Percentiles rank a stretch among this genome's conserved stretches.
Conservation (phyloP, 2,329 filamentous ascomycete genomes). For the Sporothrix pallida region DNA sequence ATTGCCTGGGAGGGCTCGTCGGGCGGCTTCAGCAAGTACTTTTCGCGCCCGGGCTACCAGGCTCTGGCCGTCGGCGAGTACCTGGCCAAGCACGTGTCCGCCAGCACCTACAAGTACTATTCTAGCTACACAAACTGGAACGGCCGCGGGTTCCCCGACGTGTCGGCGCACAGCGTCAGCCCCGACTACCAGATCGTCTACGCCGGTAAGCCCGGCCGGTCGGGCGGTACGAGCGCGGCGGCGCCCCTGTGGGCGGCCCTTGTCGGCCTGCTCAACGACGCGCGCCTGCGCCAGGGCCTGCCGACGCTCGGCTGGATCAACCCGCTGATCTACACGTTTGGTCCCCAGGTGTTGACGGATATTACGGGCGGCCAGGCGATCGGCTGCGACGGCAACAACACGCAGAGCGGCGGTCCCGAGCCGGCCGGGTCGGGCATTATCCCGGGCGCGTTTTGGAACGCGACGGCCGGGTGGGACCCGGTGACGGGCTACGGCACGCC, state of each 20-base stretch:
- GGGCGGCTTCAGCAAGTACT: constrained; percentile 58
- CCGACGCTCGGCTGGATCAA: constrained; percentile 64
- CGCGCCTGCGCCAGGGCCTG: constrained; percentile 60
- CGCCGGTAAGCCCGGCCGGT: constrained; percentile 39
- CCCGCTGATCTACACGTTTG: constrained; percentile 61
- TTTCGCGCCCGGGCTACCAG: constrained; percentile 53
- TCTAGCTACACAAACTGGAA: constrained; percentile 51
- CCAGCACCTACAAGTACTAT: constrained; percentile 55
- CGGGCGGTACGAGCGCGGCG: constrained; percentile 57
- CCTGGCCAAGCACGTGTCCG: constrained; percentile 41
- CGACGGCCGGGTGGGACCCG: constrained; percentile 39
- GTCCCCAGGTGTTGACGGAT: constrained; percentile 45
- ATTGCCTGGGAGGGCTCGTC: constrained; percentile 59
- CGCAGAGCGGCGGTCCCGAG: constrained; percentile 47
- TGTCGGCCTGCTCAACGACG: constrained; percentile 68
- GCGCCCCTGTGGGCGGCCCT: constrained; percentile 68
- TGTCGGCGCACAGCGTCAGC: constrained; percentile 40
- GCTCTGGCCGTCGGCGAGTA: constrained; percentile 55
- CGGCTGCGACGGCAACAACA: constrained; percentile 45
- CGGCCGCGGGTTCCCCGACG: constrained; percentile 44
- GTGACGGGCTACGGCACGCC: constrained; percentile 39
- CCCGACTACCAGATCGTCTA: constrained; percentile 45
- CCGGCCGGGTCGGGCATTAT: constrained; percentile 49
- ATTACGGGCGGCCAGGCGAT: constrained; percentile 45
- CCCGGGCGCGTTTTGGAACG: constrained; percentile 37